phyloP scores from a whole-genome alignment of 2,329 filamentous ascomycete species.

The Hypoxylon sp. region DNA sequence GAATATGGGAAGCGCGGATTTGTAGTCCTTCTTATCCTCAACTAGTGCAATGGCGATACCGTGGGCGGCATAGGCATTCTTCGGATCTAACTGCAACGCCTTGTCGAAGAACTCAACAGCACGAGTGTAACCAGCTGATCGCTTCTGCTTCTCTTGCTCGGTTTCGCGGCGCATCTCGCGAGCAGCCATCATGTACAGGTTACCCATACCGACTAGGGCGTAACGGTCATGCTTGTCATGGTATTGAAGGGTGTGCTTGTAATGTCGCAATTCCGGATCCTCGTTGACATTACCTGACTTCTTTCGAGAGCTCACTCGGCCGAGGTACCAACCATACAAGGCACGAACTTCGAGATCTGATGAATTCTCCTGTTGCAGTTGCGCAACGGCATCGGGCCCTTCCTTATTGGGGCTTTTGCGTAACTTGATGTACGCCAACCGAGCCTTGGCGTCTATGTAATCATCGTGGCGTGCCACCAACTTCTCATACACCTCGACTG shows the following conservation, averaged over 20 bases:
- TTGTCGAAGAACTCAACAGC: constrained; percentile 99
- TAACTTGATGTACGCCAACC: constrained; percentile 91
- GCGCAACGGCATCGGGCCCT: constrained; percentile 86
- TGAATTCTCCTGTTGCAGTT: constrained; percentile 87
- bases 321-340: constrained; percentile 95
- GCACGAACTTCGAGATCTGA: constrained; percentile 92
- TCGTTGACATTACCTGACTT: constrained; percentile 84
- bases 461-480: constrained; percentile 87
- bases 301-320: constrained; percentile 84
- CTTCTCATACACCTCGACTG: constrained; percentile 89
- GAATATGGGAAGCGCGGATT: constrained; percentile 86
- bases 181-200: constrained; percentile 87
- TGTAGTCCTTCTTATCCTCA: constrained; percentile 93
- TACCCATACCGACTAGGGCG: constrained; percentile 96
- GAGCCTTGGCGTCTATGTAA: constrained; percentile 91
- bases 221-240: constrained; percentile 99
- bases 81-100: constrained; percentile 91
- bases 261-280: constrained; percentile 92
- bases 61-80: constrained; percentile 96
- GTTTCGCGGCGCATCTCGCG: constrained; percentile 95
- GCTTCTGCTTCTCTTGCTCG: constrained; percentile 91
- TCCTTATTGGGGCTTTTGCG: constrained; percentile 85
- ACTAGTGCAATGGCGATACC: constrained; percentile 94
- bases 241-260: constrained; percentile 94
- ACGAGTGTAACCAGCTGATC: constrained; percentile 86